Base-by-base conservation (phyloP, 192 early-diverging fungal species). In the Mortierella antarctica region DNA sequence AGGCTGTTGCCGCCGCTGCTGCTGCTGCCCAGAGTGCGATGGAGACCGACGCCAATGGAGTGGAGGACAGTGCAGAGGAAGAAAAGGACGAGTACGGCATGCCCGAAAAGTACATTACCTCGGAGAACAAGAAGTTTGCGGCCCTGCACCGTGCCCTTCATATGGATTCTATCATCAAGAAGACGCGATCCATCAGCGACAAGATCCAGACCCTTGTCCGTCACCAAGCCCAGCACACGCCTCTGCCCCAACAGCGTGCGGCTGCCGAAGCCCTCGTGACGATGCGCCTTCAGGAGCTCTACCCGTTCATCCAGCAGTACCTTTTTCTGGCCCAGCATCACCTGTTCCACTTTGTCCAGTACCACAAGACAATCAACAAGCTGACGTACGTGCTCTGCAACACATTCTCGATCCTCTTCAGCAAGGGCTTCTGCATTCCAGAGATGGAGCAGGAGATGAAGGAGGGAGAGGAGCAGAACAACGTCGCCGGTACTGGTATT, bases 401-500 rank as follows among this genome's bases (percentile, higher is more conserved):
- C 71, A 88, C 91, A 6, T 94, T 95, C 70, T 83, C 83, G 20
- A 71, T 84, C 10, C 83, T 98, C 15, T 87, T 96, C 65, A 88
- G 89, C 54, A 91, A 96, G 53, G 98, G 98, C 15, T 96, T 95
- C 71, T 96, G 96, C 58, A 87, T 95, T 53, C 96, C 94, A 52
- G 89, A 92, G 64, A 83, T 85, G 58, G 86, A 86, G 48, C 84
- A 87, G 41, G 91, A 91, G 63, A 84, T 85, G 48, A 89, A 89
- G 69, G 88, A 89, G 42, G 85, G 79, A 39, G 88, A 87, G n/a
- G 88, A 85, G 20, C 86, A 90, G 42, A 85, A 75, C 17, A 84
- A 82, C 62, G 85, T 84, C 57, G 84, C 85, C 31, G 92, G 92
- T 21, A 96, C 91, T 17, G 97, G 97, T 67, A 92, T 98, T 65